Evolutionary conservation across 2,329 filamentous ascomycete genomes (phyloP).

Genomic region (Fusarium graminum): DNA sequence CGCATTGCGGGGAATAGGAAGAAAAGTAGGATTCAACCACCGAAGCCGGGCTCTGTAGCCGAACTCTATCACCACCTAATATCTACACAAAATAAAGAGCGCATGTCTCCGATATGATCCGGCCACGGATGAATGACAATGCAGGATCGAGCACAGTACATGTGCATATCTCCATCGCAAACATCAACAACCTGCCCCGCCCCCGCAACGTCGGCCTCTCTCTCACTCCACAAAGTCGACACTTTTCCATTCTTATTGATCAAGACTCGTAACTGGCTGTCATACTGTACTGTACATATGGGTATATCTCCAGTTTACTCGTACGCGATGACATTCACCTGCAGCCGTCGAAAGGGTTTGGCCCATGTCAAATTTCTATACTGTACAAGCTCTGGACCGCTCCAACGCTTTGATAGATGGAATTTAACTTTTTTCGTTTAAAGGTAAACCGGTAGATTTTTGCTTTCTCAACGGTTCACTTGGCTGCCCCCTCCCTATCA

Average conservation of each 20-base stretch:
- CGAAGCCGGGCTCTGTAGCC: conserved; percentile 24
- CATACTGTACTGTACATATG: not conserved
- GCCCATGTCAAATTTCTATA: not conserved
- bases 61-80: conserved; percentile 9
- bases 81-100: not conserved
- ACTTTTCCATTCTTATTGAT: conserved; percentile 9
- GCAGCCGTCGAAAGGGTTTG: not conserved
- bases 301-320: not conserved
- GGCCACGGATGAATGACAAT: conserved; percentile 24
- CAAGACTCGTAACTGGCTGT: not conserved
- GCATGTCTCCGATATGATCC: conserved; percentile 34
- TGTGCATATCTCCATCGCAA: conserved; percentile 20
- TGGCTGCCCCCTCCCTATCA: conserved; percentile 11
- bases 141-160: conserved; percentile 36
- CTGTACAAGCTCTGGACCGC: not conserved
- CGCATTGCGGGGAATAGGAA: conserved; percentile 34
- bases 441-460: conserved; percentile 16
- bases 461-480: conserved; percentile 20
- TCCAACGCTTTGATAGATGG: conserved; percentile 5
- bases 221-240: conserved; percentile 36
- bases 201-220: conserved; percentile 37
- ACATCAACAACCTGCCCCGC: conserved; percentile 32
- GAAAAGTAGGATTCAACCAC: conserved; percentile 16
- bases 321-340: not conserved
- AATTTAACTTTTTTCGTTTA: conserved; percentile 25